Conservation (phyloP, 371 early-diverging fungal species). For the Sporodiniella umbellata region DNA sequence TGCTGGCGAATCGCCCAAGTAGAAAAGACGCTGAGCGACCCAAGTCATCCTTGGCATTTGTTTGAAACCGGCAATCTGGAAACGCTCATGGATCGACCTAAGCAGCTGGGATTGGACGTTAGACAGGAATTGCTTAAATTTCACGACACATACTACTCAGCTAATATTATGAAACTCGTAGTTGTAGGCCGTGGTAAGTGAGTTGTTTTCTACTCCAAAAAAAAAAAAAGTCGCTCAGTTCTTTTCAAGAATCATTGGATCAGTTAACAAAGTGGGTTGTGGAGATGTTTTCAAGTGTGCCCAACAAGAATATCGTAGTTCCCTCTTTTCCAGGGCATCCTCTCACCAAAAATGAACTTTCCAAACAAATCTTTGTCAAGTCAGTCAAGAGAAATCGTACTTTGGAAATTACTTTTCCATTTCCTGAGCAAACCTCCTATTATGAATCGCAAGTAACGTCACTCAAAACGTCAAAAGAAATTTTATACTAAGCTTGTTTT, state of each 20-base stretch:
- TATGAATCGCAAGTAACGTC: constrained; percentile 51
- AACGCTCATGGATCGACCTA: constrained; percentile 75
- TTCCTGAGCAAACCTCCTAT: constrained; percentile 68
- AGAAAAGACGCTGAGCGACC: constrained; percentile 68
- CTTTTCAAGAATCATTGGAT: constrained; percentile 72
- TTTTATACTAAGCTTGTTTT: too few species aligned
- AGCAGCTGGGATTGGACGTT: constrained; percentile 70
- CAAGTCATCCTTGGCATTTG: constrained; percentile 77
- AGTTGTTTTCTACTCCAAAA: too few species aligned
- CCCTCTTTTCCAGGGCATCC: constrained; percentile 71
- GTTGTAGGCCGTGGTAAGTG: constrained; percentile 80
- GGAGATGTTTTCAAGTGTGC: constrained; percentile 68
- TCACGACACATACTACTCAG: constrained; percentile 86
- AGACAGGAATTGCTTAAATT: constrained; percentile 82
- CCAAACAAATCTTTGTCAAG: constrained; percentile 66
- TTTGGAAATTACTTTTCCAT: constrained; percentile 79
- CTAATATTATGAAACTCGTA: constrained; percentile 93
- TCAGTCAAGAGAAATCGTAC: constrained; percentile 77
- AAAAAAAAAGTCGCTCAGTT: too few species aligned
- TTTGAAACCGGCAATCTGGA: constrained; percentile 86
- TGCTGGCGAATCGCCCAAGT: constrained; percentile 82
- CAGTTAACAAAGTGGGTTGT: constrained; percentile 75
- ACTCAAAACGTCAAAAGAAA: too few species aligned
- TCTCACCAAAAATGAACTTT: constrained; percentile 63
- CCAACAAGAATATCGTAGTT: constrained; percentile 65